These are phyloP conservation scores for Diaporthe velutina DNA, from an alignment of 2,329 filamentous ascomycete genomes.

Conservation along the genomic window DNA sequence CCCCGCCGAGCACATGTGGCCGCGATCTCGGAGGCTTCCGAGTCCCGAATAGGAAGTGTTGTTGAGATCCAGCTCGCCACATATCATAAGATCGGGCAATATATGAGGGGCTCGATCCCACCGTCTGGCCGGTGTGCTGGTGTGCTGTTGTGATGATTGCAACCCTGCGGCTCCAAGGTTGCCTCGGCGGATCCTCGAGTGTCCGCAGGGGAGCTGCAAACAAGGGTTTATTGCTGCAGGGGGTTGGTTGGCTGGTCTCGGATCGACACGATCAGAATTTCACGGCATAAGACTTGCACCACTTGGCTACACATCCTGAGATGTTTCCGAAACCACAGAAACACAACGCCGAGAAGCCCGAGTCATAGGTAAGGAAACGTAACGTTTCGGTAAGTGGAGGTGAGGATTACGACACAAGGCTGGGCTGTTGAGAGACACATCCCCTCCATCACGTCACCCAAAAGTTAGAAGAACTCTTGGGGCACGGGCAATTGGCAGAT, in stretches of 20 bases:
- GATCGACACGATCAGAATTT: background rate
- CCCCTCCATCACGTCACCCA: conserved; percentile 1
- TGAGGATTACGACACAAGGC: background rate
- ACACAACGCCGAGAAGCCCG: conserved; percentile 4
- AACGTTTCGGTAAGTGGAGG: background rate
- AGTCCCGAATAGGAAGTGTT: background rate
- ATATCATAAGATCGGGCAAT: background rate
- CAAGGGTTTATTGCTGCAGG: conserved; percentile 10
- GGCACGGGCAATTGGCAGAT: background rate
- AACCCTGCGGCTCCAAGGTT: conserved; percentile 3
- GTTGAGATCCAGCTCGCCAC: background rate
- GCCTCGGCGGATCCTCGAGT: background rate
- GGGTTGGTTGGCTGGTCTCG: background rate
- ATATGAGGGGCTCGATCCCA: background rate
- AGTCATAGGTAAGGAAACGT: background rate
- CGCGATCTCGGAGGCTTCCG: background rate
- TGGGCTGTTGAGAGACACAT: background rate
- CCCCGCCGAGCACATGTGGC: background rate
- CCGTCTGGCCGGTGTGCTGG: background rate
- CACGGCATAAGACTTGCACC: background rate
- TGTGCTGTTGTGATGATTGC: background rate
- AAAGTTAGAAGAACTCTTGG: background rate
- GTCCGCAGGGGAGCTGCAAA: background rate
- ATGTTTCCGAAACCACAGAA: background rate
- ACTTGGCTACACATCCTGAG: conserved; percentile 9